Conservation (phyloP, 148 eudicot species). For the Talinum fruticosum region DNA sequence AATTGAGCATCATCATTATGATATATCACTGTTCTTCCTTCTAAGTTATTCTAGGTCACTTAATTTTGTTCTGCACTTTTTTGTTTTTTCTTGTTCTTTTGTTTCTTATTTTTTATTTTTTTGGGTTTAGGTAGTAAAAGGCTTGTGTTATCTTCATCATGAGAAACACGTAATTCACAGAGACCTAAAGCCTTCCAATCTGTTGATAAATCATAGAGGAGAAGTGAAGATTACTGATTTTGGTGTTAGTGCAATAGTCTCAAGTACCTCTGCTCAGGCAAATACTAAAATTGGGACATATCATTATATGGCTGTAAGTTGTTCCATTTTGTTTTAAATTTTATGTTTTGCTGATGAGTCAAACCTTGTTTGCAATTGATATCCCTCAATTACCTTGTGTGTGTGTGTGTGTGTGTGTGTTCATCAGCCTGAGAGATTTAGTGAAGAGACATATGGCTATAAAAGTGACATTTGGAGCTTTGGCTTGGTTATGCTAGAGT, state of each 20-base stretch:
- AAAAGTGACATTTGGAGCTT: conserved; percentile 98
- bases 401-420: neutral
- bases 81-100: no score
- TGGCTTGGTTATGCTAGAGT: conserved; percentile 88
- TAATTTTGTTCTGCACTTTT: neutral
- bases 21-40: neutral
- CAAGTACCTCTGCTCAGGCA: conserved; percentile 91
- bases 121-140: conserved; percentile 67
- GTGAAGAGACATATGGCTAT: conserved; percentile 53
- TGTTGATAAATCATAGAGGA: conserved; percentile 92
- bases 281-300: conserved; percentile 85
- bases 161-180: conserved; percentile 90
- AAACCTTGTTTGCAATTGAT: neutral
- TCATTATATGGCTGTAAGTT: conserved; percentile 95
- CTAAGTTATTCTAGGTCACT: neutral
- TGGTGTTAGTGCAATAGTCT: conserved; percentile 89
- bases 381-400: neutral
- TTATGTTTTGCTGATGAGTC: neutral
- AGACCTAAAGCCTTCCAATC: conserved; percentile 93
- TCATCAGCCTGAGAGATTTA: conserved; percentile 94
- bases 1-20: neutral
- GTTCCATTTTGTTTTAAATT: neutral
- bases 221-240: conserved; percentile 96
- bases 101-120: neutral
- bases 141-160: conserved; percentile 93